Evolutionary conservation across 768 basidiomycete genomes (phyloP).

Genomic region (Omphalotus guepiniiformis): DNA sequence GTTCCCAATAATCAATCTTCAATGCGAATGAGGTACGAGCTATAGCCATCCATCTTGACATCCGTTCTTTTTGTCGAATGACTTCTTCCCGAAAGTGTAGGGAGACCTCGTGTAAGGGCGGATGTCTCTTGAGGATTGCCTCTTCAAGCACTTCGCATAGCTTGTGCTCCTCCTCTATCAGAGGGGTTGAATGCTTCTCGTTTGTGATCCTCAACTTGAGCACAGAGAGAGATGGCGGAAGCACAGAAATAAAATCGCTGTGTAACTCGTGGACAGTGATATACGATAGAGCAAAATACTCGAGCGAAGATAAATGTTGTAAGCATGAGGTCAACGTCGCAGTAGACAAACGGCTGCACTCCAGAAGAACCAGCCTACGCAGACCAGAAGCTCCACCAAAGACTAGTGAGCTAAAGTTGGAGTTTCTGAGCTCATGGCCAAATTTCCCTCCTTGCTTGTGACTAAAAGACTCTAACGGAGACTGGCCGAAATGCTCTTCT

Average conservation of each 20-base stretch:
- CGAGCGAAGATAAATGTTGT: slow-evolving; percentile 20
- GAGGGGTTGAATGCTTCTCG: slow-evolving; percentile 27
- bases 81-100: slow-evolving; percentile 1
- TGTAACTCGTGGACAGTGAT: slow-evolving; percentile 30
- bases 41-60: background rate
- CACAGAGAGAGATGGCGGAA: slow-evolving; percentile 24
- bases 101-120: background rate
- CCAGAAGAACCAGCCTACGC: slow-evolving; percentile 31
- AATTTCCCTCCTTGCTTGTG: slow-evolving; percentile 29
- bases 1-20: slow-evolving; percentile 3
- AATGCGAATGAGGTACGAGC: background rate
- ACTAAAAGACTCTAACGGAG: slow-evolving; percentile 29
- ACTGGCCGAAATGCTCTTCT: slow-evolving; percentile 20
- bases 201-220: slow-evolving; percentile 33
- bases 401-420: slow-evolving; percentile 28
- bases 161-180: slow-evolving; percentile 25
- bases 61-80: background rate
- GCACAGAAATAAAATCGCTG: slow-evolving; percentile 24
- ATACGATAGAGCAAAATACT: slow-evolving; percentile 32
- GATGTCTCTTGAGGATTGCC: background rate
- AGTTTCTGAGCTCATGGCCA: slow-evolving; percentile 28
- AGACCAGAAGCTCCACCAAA: slow-evolving; percentile 17
- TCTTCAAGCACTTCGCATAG: slow-evolving; percentile 28
- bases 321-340: slow-evolving; percentile 25
- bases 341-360: slow-evolving; percentile 28